phyloP scores from a whole-genome alignment of 2,329 filamentous ascomycete species.

The Nothophaeocryptopus gaeumannii region DNA sequence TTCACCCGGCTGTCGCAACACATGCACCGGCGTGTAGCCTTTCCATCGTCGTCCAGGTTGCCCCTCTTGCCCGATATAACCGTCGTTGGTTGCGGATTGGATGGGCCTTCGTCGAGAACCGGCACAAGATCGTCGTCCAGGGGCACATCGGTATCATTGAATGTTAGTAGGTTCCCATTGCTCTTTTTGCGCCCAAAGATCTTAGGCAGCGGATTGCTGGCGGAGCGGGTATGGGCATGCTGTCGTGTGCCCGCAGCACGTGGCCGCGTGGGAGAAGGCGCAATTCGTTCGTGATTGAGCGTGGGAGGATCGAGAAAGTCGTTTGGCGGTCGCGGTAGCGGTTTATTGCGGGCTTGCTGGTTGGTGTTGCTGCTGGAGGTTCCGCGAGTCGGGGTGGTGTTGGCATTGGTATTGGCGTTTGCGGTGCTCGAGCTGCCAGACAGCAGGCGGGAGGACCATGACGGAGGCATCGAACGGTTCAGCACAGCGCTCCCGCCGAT shows the following conservation, averaged over 20 bases:
- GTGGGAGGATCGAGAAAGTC: conserved; percentile 24
- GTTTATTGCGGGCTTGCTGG: conserved; percentile 19
- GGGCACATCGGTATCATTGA: conserved; percentile 33
- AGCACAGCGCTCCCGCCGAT: conserved; percentile 3
- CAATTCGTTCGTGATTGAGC: conserved; percentile 23
- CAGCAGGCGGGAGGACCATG: conserved; percentile 34
- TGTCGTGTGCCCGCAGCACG: conserved; percentile 17
- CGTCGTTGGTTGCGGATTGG: conserved; percentile 30
- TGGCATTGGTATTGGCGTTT: conserved; percentile 6
- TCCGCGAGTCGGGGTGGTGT: conserved; percentile 16
- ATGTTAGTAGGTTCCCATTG: conserved; percentile 39
- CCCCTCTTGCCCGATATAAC: conserved; percentile 33
- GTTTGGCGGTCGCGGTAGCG: conserved; percentile 23
- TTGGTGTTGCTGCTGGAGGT: conserved; percentile 13
- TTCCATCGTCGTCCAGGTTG: conserved; percentile 47
- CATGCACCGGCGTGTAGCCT: conserved; percentile 73
- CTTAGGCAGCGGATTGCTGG: conserved; percentile 76
- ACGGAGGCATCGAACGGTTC: conserved; percentile 28
- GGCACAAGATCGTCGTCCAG: conserved; percentile 48
- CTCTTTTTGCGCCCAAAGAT: conserved; percentile 60
- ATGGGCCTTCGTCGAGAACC: conserved; percentile 31
- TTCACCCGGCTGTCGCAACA: conserved; percentile 78
- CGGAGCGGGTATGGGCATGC: conserved; percentile 54
- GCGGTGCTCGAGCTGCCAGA: conserved; percentile 15
- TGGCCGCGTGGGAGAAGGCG: conserved; percentile 22